Evolutionary conservation across 331 rosid genomes (phyloP).

Genomic region (Saraca asoca): DNA sequence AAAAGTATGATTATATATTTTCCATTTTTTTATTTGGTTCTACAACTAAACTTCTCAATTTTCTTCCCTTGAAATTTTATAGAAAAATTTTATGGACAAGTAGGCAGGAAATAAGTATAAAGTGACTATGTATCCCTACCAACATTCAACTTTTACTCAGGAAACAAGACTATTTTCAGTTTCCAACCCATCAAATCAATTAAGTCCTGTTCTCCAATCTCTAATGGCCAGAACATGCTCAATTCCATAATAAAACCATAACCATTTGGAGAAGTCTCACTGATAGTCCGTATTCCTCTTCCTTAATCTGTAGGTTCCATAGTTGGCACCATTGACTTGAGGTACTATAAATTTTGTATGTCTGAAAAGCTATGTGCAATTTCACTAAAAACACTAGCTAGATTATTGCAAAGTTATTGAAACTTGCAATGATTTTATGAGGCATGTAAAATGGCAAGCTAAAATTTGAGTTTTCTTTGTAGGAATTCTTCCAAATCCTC

Average conservation of each 20-base stretch:
- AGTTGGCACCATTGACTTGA: conserved; percentile 77
- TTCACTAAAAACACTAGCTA: conserved; percentile 8
- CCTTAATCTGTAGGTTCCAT: conserved; percentile 49
- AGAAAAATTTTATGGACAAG: conserved; percentile 56
- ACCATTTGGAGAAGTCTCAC: conserved; percentile 48
- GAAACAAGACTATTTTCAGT: conserved; percentile 53
- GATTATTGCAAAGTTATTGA: no score
- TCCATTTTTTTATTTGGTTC: no score
- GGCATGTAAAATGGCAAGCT: no score
- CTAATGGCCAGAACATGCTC: conserved; percentile 39
- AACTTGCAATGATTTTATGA: not conserved
- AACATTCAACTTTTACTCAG: conserved; percentile 40
- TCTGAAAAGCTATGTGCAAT: not conserved
- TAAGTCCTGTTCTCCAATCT: conserved; percentile 52
- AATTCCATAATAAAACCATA: conserved; percentile 54
- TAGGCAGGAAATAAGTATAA: conserved; percentile 56
- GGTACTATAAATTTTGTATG: conserved; percentile 45
- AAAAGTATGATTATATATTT: no score
- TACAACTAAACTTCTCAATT: conserved; percentile 20
- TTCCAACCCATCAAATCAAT: conserved; percentile 52
- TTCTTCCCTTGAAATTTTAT: conserved; percentile 28
- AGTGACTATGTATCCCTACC: conserved; percentile 49
- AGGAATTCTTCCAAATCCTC: conserved; percentile 61
- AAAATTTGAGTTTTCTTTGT: conserved; percentile 26
- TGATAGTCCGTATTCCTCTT: conserved; percentile 50